These are phyloP conservation scores for Chytriomyces hyalinus DNA, from an alignment of 192 early-diverging fungal genomes.

Conservation along the genomic window DNA sequence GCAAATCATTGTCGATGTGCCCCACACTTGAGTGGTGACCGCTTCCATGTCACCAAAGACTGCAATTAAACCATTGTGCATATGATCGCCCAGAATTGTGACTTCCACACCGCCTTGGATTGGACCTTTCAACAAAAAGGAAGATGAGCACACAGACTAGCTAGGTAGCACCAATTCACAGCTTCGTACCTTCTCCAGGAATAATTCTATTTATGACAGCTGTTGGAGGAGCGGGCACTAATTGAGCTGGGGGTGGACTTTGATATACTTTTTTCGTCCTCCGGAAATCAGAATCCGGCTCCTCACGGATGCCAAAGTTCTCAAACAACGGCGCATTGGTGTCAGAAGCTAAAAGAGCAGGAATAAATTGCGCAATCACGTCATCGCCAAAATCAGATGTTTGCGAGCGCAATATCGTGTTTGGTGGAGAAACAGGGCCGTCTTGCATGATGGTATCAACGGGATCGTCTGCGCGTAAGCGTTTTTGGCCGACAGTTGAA, in stretches of 20 bases:
- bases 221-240: neutral
- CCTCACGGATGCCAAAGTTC: constrained; percentile 29
- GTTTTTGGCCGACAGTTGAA: constrained; percentile 40
- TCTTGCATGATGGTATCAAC: constrained; percentile 4
- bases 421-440: constrained; percentile 7
- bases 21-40: constrained; percentile 77
- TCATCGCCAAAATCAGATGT: constrained; percentile 24
- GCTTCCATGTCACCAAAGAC: constrained; percentile 82
- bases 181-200: constrained; percentile 64
- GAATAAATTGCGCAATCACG: constrained; percentile 33
- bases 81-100: constrained; percentile 81
- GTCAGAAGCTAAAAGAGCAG: constrained; percentile 25
- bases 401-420: constrained; percentile 26
- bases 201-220: constrained; percentile 74
- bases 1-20: constrained; percentile 80
- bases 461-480: constrained; percentile 42
- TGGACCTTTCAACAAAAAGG: constrained; percentile 53
- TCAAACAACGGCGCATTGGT: constrained; percentile 32
- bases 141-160: neutral
- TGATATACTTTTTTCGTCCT: constrained; percentile 18
- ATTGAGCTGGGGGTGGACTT: neutral
- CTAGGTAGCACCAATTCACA: neutral
- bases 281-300: constrained; percentile 8
- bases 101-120: constrained; percentile 85
- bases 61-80: constrained; percentile 75